A percentile compares a stretch with the other conserved stretches of the same genome.
Evolutionary conservation across 371 early-diverging fungal genomes (phyloP).

Genomic region (Lichtheimia corymbifera): DNA sequence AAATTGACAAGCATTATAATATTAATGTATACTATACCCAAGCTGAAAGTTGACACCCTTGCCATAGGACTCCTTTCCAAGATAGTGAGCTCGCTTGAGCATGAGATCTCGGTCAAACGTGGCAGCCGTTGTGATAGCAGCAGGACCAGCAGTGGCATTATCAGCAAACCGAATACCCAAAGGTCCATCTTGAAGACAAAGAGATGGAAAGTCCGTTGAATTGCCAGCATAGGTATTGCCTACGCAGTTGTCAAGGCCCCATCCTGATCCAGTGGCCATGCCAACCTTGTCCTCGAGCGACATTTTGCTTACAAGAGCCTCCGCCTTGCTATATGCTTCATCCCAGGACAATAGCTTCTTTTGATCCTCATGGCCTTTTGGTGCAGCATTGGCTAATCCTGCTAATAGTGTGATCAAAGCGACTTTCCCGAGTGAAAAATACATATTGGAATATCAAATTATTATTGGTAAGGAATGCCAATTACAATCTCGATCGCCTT

Average conservation of each 20-base stretch:
- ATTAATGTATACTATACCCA: conserved; percentile 28
- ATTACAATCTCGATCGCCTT: too few relatives aligned
- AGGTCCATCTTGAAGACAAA: conserved; percentile 62
- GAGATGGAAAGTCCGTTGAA: conserved; percentile 48
- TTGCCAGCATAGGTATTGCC: conserved; percentile 46
- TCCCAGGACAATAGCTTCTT: conserved; percentile 26
- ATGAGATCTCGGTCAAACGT: conserved; percentile 52
- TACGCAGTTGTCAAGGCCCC: conserved; percentile 35
- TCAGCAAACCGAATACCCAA: conserved; percentile 49
- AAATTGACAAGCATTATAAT: not conserved
- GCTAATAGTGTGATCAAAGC: not conserved
- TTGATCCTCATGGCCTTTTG: not conserved
- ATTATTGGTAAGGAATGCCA: too few relatives aligned
- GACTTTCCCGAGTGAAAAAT: not conserved
- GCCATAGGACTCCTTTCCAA: conserved; percentile 54
- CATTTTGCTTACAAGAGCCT: conserved; percentile 30
- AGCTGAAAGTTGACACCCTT: conserved; percentile 54
- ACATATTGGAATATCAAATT: too few relatives aligned
- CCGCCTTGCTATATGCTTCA: conserved; percentile 40
- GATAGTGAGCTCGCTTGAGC: conserved; percentile 38
- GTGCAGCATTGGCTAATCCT: not conserved
- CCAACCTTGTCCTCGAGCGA: conserved; percentile 45
- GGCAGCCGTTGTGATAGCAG: conserved; percentile 56
- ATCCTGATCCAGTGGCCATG: conserved; percentile 54
- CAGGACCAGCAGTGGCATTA: conserved; percentile 44